Evolutionary conservation across 495 filamentous ascomycete genomes (phyloP).

Genomic region (Podospora pseudoanserina): DNA sequence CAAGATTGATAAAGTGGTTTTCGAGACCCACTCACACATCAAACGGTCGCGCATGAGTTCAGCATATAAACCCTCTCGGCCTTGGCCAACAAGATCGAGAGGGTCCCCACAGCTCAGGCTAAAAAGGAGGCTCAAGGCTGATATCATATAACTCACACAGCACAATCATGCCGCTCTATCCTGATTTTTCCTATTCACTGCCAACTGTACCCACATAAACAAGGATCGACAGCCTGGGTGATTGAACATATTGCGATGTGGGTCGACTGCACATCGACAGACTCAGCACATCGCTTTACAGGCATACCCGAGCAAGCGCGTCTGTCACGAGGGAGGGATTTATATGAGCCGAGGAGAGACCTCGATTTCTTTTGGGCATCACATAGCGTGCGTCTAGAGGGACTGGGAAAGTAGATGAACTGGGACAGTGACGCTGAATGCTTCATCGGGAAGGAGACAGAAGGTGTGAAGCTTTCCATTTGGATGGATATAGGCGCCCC

Average conservation of each 20-base stretch:
- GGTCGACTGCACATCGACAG: background rate
- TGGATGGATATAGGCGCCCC: background rate
- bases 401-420: background rate
- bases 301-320: background rate
- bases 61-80: background rate
- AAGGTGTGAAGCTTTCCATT: background rate
- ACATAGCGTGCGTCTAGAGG: background rate
- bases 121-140: conserved; percentile 18
- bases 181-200: background rate
- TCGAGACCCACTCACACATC: background rate
- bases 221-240: background rate
- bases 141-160: conserved; percentile 3
- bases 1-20: background rate
- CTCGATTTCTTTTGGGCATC: background rate
- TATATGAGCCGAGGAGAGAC: background rate
- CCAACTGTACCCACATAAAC: background rate
- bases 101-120: conserved; percentile 14
- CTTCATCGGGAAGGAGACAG: background rate
- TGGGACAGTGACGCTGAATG: too few relatives aligned
- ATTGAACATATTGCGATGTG: background rate
- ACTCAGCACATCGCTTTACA: background rate
- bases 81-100: background rate
- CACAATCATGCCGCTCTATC: background rate
- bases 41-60: background rate
- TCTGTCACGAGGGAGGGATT: background rate